A percentile compares a stretch with the other conserved stretches of the same genome.
Evolutionary conservation across 768 basidiomycete species (phyloP).

Genomic region (Asterophora lycoperdoides): DNA sequence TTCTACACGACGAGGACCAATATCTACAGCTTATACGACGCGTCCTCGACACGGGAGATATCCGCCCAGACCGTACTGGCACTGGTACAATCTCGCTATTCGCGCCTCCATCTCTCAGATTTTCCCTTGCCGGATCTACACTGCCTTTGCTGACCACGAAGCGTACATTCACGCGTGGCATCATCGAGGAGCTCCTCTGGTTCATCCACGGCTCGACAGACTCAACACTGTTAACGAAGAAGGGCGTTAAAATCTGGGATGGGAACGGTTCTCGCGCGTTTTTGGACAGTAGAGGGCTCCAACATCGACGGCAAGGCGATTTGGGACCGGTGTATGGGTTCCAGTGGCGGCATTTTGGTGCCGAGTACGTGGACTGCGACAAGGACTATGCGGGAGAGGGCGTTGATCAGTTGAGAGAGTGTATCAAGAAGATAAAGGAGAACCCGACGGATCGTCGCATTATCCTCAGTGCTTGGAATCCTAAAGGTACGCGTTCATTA

Average conservation of each 20-base stretch:
- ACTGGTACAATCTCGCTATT: constrained; percentile 92
- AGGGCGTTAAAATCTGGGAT: constrained; percentile 96
- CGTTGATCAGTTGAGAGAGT: constrained; percentile 88
- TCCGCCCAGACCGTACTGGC: constrained; percentile 87
- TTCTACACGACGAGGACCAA: constrained; percentile 77
- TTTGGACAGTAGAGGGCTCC: constrained; percentile 79
- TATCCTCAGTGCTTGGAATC: constrained; percentile 97
- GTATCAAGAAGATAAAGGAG: constrained; percentile 87
- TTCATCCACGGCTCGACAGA: constrained; percentile 86
- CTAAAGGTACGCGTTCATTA: constrained; percentile 61
- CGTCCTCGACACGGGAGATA: constrained; percentile 72
- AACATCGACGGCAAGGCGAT: constrained; percentile 83
- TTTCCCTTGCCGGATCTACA: constrained; percentile 71
- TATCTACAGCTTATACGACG: constrained; percentile 80
- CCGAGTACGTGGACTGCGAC: constrained; percentile 71
- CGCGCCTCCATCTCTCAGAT: constrained; percentile 85
- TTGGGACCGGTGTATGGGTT: constrained; percentile 97
- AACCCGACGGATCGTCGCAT: constrained; percentile 93
- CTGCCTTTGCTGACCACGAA: constrained; percentile 95
- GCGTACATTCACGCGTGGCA: constrained; percentile 87
- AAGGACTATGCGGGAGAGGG: constrained; percentile 76
- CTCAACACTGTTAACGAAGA: constrained; percentile 64
- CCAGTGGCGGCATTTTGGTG: constrained; percentile 95
- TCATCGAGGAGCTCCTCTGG: constrained; percentile 93
- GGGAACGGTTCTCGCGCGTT: constrained; percentile 91